Evolutionary conservation across 2,329 filamentous ascomycete species (phyloP), one percentile per base, ranked within the genome.

Genomic region (Talaromyces sp.): DNA sequence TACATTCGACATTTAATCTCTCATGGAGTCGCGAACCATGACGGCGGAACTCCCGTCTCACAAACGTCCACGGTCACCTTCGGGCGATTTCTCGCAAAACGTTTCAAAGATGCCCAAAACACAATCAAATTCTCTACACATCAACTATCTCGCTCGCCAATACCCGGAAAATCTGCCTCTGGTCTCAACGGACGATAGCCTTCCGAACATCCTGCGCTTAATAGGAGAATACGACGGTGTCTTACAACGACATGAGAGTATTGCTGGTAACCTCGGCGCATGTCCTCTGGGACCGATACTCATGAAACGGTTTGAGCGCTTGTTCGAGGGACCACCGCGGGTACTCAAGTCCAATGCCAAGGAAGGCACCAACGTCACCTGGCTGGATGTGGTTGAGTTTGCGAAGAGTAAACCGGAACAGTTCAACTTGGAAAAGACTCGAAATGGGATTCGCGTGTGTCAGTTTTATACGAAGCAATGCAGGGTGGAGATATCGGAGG

Each of bases 351-450:
- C 75, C 67, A 83, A 80, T 75, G 80, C 79, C n/a, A 83, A 83
- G 63, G 81, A 84, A 25, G 77, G 81, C 33, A 82, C 80, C 4
- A 80, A 80, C 5, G 82, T 94, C 57, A 88, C 85, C 11, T 96
- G 91, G 91, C 79, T 94, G 39, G 91, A 96, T 67, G 86, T 96
- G 54, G 88, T 95, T 63, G 85, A 89, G 63, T 94, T 92, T 73
- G 89, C 91, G 62, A 89, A 88, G 67, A 85, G 84, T 63, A 91
- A 91, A 62, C 89, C 90, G 0, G 81, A 84, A 63, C 89, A 93
- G 57, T 94, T 95, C 72, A 82, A 84, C 35, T 76, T 95, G 53
- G 85, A 84, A 56, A 84, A 88, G 58, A 81, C 83, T 61, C 80
- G 84, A 45, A 87, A 89, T 63, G 88, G 88, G 19, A 77, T 83